Evolutionary conservation across 2,329 filamentous ascomycete species (phyloP), one percentile per base, ranked within the genome.

Genomic region (Paraphaeosphaeria minitans): DNA sequence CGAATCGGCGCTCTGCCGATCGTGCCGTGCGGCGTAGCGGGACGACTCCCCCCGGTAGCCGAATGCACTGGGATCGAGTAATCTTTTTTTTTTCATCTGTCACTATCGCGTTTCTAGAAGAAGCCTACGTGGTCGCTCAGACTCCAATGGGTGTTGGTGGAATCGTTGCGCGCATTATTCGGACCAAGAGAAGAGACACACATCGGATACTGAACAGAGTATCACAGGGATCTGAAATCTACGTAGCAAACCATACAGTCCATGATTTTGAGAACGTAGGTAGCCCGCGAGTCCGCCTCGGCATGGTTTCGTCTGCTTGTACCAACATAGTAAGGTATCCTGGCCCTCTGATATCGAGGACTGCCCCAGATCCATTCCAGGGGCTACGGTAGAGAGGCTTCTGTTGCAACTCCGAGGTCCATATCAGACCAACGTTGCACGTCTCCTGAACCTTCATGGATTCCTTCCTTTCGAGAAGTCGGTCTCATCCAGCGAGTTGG

Each of bases 401-500:
- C n/a, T 10, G n/a, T 21, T 42, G n/a, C 4, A 2, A 19, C n/a
- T 8, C 9, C n/a, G 8, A 21, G 39, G n/a, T 27, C 39, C 39
- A 42, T 16, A 21, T 19, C n/a, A 42, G 16, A 16, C 14, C 8
- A 22, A 24, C 14, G 46, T 37, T 7, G 45, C 13, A 33, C 24
- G 13, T n/a, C 24, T n/a, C 45, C 24, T 31, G 22, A 47, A 47
- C 24, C 31, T 37, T 49, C 47, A 55, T 57, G 39, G 35, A 13
- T 7, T 13, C 4, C 33, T 24, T 16, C 46, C 46, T 8, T 27
- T 39, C 10, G 42, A 14, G 10, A 22, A 21, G 21, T 37, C 48
- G 13, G 58, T 53, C 16, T 64, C 61, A 19, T 62, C 59, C 6
- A 46, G 43, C 46, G 59, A 57, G 14, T 58, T 49, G 8, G 64